Base-by-base conservation (phyloP, 768 basidiomycete species). In the Auricularia heimuer region DNA sequence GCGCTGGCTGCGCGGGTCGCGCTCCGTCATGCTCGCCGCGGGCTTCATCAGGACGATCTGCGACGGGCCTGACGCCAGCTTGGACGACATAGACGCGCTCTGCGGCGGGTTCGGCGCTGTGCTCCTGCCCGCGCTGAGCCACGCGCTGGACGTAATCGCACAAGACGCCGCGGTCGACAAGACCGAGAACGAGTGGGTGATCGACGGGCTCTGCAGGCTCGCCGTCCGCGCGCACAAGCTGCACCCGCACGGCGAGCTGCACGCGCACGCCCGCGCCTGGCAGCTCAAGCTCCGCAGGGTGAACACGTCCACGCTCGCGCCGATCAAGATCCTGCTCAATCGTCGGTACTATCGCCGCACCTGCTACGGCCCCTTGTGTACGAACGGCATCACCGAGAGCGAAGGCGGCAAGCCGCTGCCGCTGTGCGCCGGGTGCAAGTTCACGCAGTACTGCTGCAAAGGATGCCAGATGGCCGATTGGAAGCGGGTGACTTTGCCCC, bases 381-480 rank as follows among this genome's bases (percentile, higher is more conserved):
- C 16, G 11, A 8, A 16, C 47, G 47, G 16, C 14, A 18, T 51
- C 47, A 4, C 10, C 47, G 47, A 51, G 11, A 51, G 11, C 47
- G 47, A 51, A 16, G 21, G 16, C 16, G 47, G 47, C 4, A 51
- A 51, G 16, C 16, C 47, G 47, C 21, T 51, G 11, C 21, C 47
- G 16, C 21, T 51, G 47, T 75, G 75, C 63, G 10, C 70, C 21
- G 72, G 69, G 10, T 75, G 73, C 64, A 63, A 63, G 29, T 68
- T 67, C 24, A 70, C 65, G 8, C 75, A 74, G 74, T 78, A 78
- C 61, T 79, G 77, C 70, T 71, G 68, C 61, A 14, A 61, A 45
- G 14, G 63, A n/a, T 77, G 76, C 62, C 78, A 79, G 64, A 67
- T 65, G 44, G 24, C 35, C 0, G 39, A 73, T 44, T 78, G 77